These are phyloP conservation scores for Globisporangium nunn DNA, from an alignment of 352 stramenopile genomes.

Conservation along the genomic window DNA sequence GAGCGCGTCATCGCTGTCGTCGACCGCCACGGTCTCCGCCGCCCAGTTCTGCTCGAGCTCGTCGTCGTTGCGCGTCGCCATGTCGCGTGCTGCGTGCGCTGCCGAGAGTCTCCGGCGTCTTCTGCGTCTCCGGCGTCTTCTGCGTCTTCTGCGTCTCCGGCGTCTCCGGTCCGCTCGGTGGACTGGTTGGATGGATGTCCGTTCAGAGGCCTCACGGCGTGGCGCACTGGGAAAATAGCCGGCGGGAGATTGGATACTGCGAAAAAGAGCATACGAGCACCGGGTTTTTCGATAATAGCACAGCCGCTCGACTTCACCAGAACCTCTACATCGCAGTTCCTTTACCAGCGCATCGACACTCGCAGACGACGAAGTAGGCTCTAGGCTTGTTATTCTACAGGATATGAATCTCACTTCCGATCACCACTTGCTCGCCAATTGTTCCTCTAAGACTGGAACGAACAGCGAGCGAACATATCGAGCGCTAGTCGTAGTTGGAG, in stretches of 20 bases:
- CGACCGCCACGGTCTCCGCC: slow-evolving; percentile 26
- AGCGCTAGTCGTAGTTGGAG: slow-evolving; percentile 18
- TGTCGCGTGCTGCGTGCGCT: not conserved
- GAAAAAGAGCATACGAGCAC: not conserved
- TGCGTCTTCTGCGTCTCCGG: too few relatives aligned
- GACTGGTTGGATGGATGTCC: too few relatives aligned
- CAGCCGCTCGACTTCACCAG: too few relatives aligned
- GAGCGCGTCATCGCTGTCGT: slow-evolving; percentile 43
- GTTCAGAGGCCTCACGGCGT: not conserved
- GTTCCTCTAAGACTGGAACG: not conserved
- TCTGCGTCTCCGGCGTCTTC: too few relatives aligned
- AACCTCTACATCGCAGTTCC: too few relatives aligned
- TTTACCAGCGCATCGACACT: too few relatives aligned
- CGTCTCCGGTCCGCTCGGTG: not conserved
- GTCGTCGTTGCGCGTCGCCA: slow-evolving; percentile 39
- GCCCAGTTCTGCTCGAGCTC: slow-evolving; percentile 64
- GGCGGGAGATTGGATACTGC: too few relatives aligned
- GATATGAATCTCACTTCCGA: not conserved
- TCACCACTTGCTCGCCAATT: not conserved
- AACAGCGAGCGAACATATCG: not conserved
- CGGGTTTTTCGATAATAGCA: too few relatives aligned
- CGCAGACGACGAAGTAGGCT: not conserved
- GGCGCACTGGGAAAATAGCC: too few relatives aligned
- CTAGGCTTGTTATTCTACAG: not conserved
- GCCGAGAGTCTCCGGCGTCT: too few relatives aligned